Evolutionary conservation across 441 rosid species (phyloP).

Genomic region (Manihot esculenta): DNA sequence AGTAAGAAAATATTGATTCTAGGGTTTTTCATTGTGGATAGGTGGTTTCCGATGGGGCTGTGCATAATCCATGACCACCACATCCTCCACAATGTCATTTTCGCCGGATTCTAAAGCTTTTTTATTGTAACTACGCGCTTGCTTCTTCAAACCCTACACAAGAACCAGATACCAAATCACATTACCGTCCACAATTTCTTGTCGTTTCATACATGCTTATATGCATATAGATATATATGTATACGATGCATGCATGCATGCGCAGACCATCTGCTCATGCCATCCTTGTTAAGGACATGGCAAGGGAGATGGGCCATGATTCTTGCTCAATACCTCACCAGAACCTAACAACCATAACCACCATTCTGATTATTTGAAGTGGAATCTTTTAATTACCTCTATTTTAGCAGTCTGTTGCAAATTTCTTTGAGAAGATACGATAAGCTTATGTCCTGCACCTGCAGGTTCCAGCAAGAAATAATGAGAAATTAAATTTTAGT

Average conservation of each 20-base stretch:
- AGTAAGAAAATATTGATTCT: conserved; percentile 6
- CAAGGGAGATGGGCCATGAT: conserved; percentile 26
- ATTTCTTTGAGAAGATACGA: conserved; percentile 25
- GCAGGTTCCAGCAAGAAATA: conserved; percentile 22
- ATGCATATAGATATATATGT: no score
- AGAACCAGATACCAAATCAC: not conserved
- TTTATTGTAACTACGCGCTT: conserved; percentile 15
- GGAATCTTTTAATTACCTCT: conserved; percentile 24
- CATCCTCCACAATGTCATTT: conserved; percentile 36
- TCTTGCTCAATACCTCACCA: not conserved
- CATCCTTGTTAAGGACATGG: conserved; percentile 12
- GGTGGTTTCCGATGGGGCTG: conserved; percentile 91
- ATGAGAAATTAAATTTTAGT: no score
- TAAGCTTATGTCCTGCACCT: conserved; percentile 37
- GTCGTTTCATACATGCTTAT: no score
- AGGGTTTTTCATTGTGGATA: conserved; percentile 72
- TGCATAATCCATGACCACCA: conserved; percentile 75
- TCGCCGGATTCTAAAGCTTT: conserved; percentile 37
- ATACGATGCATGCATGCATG: not conserved
- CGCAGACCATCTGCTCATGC: conserved; percentile 5
- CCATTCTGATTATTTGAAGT: not conserved
- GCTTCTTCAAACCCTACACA: conserved; percentile 29
- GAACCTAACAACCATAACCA: conserved; percentile 11
- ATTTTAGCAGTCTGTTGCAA: conserved; percentile 14
- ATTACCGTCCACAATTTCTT: no score